phyloP scores from a whole-genome alignment of 495 filamentous ascomycete genomes.

The Penicillium ochrochloron region DNA sequence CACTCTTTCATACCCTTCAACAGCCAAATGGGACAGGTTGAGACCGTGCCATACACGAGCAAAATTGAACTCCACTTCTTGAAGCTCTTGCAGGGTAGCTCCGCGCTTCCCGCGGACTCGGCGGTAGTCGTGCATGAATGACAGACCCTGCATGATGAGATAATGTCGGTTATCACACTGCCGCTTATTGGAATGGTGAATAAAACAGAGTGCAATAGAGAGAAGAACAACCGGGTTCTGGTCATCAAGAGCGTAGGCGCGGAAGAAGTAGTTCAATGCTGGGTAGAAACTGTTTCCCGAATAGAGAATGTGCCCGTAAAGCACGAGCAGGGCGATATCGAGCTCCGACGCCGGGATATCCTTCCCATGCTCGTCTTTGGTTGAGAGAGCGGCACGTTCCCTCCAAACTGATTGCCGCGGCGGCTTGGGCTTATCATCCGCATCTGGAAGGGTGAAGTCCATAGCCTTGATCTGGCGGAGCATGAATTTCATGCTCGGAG shows the following conservation, averaged over 20 bases:
- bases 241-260: conserved; percentile 79
- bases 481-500: conserved; percentile 81
- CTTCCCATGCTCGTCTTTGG: conserved; percentile 52
- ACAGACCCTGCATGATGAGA: conserved; percentile 78
- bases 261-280: conserved; percentile 89
- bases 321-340: conserved; percentile 76
- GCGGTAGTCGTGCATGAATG: conserved; percentile 81
- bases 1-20: conserved; percentile 71
- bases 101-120: conserved; percentile 50
- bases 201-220: conserved; percentile 67
- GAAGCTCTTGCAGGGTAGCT: conserved; percentile 53
- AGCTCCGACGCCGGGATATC: conserved; percentile 55
- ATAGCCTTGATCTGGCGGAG: conserved; percentile 88
- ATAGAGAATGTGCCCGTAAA: conserved; percentile 88
- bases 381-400: conserved; percentile 55
- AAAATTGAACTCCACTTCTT: conserved; percentile 91
- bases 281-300: conserved; percentile 76
- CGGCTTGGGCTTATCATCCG: conserved; percentile 29
- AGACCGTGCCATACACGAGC: conserved; percentile 81
- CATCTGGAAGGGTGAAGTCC: conserved; percentile 62
- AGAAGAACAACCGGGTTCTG: conserved; percentile 78
- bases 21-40: conserved; percentile 76
- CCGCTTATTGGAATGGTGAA: conserved; percentile 84
- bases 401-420: conserved; percentile 44
- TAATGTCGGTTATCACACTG: conserved; percentile 89